A percentile compares a stretch with the other conserved stretches of the same genome.
Evolutionary conservation across 2,329 filamentous ascomycete genomes (phyloP).

Genomic region (Colletotrichum gigasporum): DNA sequence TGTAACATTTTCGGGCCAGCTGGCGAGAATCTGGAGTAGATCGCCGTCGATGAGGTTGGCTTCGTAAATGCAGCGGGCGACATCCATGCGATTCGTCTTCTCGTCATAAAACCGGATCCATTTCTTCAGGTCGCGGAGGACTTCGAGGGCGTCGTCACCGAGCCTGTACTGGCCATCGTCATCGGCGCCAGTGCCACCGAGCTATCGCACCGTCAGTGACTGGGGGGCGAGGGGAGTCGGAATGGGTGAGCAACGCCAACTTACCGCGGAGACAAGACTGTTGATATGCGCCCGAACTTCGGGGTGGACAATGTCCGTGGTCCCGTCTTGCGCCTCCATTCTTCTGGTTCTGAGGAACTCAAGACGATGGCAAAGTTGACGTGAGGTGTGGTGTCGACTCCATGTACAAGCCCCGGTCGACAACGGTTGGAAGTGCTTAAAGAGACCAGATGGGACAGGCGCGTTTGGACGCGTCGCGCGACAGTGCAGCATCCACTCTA

Average conservation of each 20-base stretch:
- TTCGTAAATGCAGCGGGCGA: constrained; percentile 90
- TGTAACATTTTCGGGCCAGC: constrained; percentile 78
- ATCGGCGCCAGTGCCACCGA: constrained; percentile 83
- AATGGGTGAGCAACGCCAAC: constrained; percentile 43
- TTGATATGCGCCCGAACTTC: constrained; percentile 94
- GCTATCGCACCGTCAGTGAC: constrained; percentile 58
- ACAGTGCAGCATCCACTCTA: neutral
- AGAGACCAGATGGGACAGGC: neutral
- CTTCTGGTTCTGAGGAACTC: constrained; percentile 31
- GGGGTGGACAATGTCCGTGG: constrained; percentile 78
- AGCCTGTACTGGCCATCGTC: constrained; percentile 86
- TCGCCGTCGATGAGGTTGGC: constrained; percentile 93
- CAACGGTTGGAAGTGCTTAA: neutral
- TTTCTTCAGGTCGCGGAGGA: constrained; percentile 90
- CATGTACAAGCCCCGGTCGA: constrained; percentile 4
- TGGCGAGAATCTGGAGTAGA: constrained; percentile 85
- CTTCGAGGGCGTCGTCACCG: constrained; percentile 92
- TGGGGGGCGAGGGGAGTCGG: neutral
- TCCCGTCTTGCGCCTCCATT: constrained; percentile 65
- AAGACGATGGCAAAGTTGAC: neutral
- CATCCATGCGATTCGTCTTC: constrained; percentile 92
- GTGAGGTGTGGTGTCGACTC: neutral
- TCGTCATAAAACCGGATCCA: constrained; percentile 97
- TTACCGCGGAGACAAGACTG: constrained; percentile 90
- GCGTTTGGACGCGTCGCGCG: constrained; percentile 31